Evolutionary conservation across 306 rosid genomes (phyloP).

Genomic region (Prunus mume): DNA sequence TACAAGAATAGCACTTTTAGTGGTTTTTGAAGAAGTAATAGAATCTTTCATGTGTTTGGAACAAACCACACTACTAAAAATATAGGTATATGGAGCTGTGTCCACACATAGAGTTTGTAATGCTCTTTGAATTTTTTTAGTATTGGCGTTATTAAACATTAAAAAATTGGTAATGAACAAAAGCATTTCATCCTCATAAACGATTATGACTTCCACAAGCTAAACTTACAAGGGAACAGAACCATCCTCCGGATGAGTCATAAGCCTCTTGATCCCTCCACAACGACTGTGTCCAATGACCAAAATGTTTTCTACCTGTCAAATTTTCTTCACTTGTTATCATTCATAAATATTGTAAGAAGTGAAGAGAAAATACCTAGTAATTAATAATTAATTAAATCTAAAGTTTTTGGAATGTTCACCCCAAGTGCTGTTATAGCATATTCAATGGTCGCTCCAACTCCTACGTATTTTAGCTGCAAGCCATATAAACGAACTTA

Average conservation of each 20-base stretch:
- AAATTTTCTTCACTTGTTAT: neutral
- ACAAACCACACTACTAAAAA: no score
- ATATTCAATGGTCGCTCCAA: slow-evolving; percentile 64
- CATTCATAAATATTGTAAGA: neutral
- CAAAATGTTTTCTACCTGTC: slow-evolving; percentile 53
- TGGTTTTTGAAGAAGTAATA: no score
- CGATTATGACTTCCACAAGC: no score
- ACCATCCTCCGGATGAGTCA: slow-evolving; percentile 54
- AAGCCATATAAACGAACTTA: neutral
- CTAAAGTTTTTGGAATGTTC: neutral
- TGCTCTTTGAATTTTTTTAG: no score
- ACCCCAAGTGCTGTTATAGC: slow-evolving; percentile 47
- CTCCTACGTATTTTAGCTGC: slow-evolving; percentile 54
- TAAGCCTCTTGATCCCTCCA: slow-evolving; percentile 66
- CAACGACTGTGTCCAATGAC: slow-evolving; percentile 69
- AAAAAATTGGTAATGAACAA: no score
- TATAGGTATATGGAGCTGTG: no score
- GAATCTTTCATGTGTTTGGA: no score
- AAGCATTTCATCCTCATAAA: no score
- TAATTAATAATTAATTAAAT: neutral
- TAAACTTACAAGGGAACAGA: slow-evolving; percentile 39
- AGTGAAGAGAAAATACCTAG: no score
- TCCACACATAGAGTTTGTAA: no score
- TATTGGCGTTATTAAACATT: no score
- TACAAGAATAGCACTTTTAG: no score